Evolutionary conservation across 306 rosid genomes (phyloP), one percentile per base, ranked within the genome.

Genomic region (Mimosa bimucronata): DNA sequence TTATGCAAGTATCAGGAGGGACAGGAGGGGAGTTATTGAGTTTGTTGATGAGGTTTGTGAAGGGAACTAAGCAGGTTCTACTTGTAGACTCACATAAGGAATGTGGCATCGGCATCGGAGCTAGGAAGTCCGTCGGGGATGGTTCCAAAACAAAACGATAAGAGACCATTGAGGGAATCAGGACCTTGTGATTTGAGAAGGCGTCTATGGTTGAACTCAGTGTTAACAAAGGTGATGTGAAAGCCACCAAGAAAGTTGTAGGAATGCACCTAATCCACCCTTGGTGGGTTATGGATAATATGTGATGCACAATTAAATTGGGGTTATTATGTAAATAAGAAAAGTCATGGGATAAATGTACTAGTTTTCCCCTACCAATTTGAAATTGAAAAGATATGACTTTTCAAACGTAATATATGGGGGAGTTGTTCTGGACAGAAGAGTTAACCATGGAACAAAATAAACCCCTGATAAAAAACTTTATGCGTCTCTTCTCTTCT

Each of bases 161-260:
- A 4, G 16, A 66, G 21, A 13, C 71, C 71, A 9, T 66, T 23
- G 5, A 66, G 46, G 15, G 71, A 23, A 1, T 16, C 12, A 0
- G 5, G 14, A 18, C 76, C 76, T 15, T 37, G 57, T 0, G 76
- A 55, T 67, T 37, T 66, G 53, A 77, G 81, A 8, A 77, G n/a
- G 25, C 81, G 50, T 14, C 13, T 66, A n/a, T 77, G 81, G 75
- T 66, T 77, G 74, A 30, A 77, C 61, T 77, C 81, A 6, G 67
- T n/a, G 73, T 64, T 64, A 23, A 77, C 52, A 29, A 65, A 77
- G 4, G 80, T 77, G n/a, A 66, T 77, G 74, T 44, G 41, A 21
- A 78, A 78, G 70, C 82, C 82, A 60, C 82, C 82, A n/a, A 19
- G 60, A n/a, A n/a, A n/a, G n/a, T n/a, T n/a, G n/a, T n/a, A n/a